phyloP scores from a whole-genome alignment of 495 filamentous ascomycete species.

The Cladorrhinum samala region DNA sequence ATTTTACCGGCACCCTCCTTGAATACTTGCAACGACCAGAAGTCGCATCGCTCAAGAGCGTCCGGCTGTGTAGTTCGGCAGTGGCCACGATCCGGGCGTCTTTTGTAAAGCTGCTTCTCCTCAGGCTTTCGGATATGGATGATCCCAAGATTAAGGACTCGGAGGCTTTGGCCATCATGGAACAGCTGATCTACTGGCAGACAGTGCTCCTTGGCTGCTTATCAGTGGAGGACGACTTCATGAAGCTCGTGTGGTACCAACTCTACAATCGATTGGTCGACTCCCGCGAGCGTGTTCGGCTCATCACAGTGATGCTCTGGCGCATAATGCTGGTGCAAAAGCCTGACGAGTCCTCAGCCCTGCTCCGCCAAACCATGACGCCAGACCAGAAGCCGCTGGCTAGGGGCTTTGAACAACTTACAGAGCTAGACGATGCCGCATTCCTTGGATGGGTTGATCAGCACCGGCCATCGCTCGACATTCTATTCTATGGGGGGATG shows the following conservation, averaged over 20 bases:
- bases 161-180: slow-evolving; percentile 61
- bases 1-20: slow-evolving; percentile 77
- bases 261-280: slow-evolving; percentile 79
- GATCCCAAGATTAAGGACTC: slow-evolving; percentile 49
- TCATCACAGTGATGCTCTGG: slow-evolving; percentile 77
- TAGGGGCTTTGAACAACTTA: slow-evolving; percentile 73
- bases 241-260: slow-evolving; percentile 81
- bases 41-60: slow-evolving; percentile 69
- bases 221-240: slow-evolving; percentile 65
- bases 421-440: slow-evolving; percentile 76
- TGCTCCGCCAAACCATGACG: slow-evolving; percentile 63
- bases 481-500: slow-evolving; percentile 70
- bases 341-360: slow-evolving; percentile 66
- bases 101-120: slow-evolving; percentile 68
- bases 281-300: slow-evolving; percentile 54
- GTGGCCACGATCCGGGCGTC: slow-evolving; percentile 65
- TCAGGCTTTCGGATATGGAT: slow-evolving; percentile 78
- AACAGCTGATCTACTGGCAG: slow-evolving; percentile 92
- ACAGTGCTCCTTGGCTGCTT: slow-evolving; percentile 75
- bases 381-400: slow-evolving; percentile 66
- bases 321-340: slow-evolving; percentile 90
- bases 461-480: slow-evolving; percentile 72
- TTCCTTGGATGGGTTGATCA: slow-evolving; percentile 87
- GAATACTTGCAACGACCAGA: slow-evolving; percentile 88
- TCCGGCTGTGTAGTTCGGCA: slow-evolving; percentile 79